Evolutionary conservation across 176 grass and related monocot species (phyloP).

Genomic region (Ananas comosus): DNA sequence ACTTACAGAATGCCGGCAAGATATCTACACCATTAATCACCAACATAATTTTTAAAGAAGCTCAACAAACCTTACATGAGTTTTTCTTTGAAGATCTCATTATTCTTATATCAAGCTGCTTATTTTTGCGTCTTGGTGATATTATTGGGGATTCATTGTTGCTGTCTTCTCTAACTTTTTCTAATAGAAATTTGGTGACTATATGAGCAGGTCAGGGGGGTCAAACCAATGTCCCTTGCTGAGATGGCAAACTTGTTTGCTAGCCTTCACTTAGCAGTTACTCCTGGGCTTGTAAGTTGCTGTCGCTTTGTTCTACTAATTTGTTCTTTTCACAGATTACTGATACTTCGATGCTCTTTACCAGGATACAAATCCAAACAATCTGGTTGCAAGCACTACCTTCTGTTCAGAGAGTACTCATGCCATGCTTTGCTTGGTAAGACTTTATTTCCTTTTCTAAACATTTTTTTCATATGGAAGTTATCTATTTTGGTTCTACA

Average conservation of each 20-base stretch:
- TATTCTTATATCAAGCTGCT: background rate
- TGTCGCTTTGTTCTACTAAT: background rate
- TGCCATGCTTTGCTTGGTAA: constrained; percentile 91
- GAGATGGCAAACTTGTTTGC: constrained; percentile 77
- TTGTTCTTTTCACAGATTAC: constrained; percentile 17
- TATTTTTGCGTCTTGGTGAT: background rate
- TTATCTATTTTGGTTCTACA: background rate
- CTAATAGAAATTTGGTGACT: constrained; percentile 11
- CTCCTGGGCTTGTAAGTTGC: constrained; percentile 83
- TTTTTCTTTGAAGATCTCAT: no score
- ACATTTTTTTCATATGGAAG: background rate
- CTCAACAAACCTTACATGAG: no score
- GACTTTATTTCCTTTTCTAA: constrained; percentile 3
- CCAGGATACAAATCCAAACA: constrained; percentile 93
- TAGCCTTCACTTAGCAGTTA: constrained; percentile 71
- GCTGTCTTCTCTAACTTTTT: background rate
- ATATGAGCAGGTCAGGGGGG: constrained; percentile 67
- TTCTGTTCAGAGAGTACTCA: constrained; percentile 85
- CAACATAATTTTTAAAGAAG: no score
- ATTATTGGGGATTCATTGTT: background rate
- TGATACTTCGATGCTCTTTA: constrained; percentile 16
- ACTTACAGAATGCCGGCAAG: no score
- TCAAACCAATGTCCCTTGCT: constrained; percentile 74
- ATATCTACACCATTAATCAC: no score
- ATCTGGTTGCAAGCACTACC: constrained; percentile 75